Evolutionary conservation across 805 yeast species (phyloP), one percentile per base, ranked within the genome.

Genomic region (Candida khao-thaluensis): DNA sequence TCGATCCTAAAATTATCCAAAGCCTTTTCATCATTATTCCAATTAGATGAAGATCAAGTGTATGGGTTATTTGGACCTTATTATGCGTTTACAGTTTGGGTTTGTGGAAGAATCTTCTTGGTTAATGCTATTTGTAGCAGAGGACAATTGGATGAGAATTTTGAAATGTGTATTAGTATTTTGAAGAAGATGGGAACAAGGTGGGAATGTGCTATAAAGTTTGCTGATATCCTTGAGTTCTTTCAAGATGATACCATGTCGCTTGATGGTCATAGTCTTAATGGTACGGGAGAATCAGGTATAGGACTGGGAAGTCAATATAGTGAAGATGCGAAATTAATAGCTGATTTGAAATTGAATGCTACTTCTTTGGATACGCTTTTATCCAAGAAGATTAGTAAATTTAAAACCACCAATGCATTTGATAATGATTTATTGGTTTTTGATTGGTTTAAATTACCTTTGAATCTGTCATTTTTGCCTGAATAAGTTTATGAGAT

Each of bases 81-180:
- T 25, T 50, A 48, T 40, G 48, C 52, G 2, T 50, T 50, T 38
- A 30, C 47, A 5, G 30, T 50, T 9, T 50, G 54, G 54, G 52
- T 50, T 3, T 35, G 46, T 38, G 50, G 47, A 2, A 39, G 54
- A 35, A 43, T 50, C 2, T 22, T 48, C 4, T 34, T 50, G 22
- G 54, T 48, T 7, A 29, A 47, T 29, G 34, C 46, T 10, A 38
- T 49, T 10, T 22, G 38, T 23, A 33, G 30, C 11, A 17, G 35
- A 17, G 42, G 38, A 5, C 44, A 44, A 30, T 23, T 46, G 23
- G 43, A 30, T 18, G 41, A 35, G 7, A 49, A 47, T 11, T 45
- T 46, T 26, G 48, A 46, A 9, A 34, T 37, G 22, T 34, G 43
- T 21, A 44, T 42, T 16, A 16, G 14, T 3, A 10, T 48, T 2